These are phyloP conservation scores for Myriosclerotinia scirpicola DNA, from an alignment of 2,329 filamentous ascomycete genomes.

Conservation along the genomic window DNA sequence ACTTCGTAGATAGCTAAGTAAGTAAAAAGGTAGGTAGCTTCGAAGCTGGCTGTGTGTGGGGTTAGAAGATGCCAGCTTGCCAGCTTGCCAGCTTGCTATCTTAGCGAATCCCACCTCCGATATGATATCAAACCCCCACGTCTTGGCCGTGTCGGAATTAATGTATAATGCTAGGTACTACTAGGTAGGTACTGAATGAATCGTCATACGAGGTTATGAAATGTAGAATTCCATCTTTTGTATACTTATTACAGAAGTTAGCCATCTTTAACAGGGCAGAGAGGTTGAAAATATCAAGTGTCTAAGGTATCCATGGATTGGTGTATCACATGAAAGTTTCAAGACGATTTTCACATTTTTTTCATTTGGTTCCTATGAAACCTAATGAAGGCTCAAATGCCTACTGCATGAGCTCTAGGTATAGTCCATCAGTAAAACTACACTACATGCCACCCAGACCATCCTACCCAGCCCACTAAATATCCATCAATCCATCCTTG, in stretches of 20 bases:
- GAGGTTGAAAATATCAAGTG: neutral
- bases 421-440: neutral
- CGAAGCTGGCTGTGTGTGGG: conserved; percentile 20
- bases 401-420: conserved; percentile 21
- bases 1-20: too few relatives aligned
- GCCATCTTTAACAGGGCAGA: too few relatives aligned
- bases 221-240: too few relatives aligned
- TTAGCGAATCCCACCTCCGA: conserved; percentile 23
- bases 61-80: conserved; percentile 33
- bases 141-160: too few relatives aligned
- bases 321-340: neutral
- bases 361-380: neutral
- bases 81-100: conserved; percentile 31
- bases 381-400: conserved; percentile 20
- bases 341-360: neutral
- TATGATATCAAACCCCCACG: conserved; percentile 9
- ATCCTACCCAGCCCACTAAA: conserved; percentile 2
- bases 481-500: neutral
- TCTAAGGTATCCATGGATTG: too few relatives aligned
- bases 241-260: too few relatives aligned
- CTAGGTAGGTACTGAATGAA: too few relatives aligned
- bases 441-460: conserved; percentile 1
- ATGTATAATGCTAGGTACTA: too few relatives aligned
- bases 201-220: too few relatives aligned
- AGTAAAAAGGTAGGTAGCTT: too few relatives aligned